phyloP scores from a whole-genome alignment of 192 early-diverging fungal species.

The Jimgerdemannia flammicorona region DNA sequence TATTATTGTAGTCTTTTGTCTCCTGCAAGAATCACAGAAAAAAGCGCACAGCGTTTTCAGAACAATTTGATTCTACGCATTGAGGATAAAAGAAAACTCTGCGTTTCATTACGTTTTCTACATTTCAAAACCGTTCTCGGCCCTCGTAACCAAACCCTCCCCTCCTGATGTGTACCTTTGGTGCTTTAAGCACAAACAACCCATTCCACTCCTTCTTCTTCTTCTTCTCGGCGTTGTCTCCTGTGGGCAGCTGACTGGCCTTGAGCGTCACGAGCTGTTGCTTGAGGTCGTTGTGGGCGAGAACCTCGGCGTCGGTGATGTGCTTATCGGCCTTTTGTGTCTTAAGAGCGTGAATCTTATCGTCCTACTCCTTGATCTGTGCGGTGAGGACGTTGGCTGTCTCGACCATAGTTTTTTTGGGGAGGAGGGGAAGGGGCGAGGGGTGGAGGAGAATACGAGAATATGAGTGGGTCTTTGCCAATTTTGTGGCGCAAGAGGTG shows the following conservation, averaged over 20 bases:
- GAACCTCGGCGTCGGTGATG: constrained; percentile 53
- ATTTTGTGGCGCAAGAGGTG: neutral
- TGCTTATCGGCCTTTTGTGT: constrained; percentile 53
- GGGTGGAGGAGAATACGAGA: neutral
- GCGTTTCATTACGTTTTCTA: too few relatives aligned
- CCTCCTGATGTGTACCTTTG: constrained; percentile 54
- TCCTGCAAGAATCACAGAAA: constrained; percentile 45
- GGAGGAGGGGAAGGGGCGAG: neutral
- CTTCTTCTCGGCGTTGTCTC: constrained; percentile 1
- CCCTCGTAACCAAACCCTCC: too few relatives aligned
- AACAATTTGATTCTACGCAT: too few relatives aligned
- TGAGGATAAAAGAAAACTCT: too few relatives aligned
- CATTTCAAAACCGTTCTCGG: too few relatives aligned
- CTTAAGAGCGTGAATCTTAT: constrained; percentile 59
- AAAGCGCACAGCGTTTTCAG: neutral
- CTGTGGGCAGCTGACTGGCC: constrained; percentile 9
- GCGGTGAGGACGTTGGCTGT: constrained; percentile 10
- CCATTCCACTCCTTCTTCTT: constrained; percentile 43
- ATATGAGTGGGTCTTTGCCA: neutral
- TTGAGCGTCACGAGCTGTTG: constrained; percentile 47
- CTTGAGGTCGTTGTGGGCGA: constrained; percentile 56
- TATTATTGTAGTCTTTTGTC: constrained; percentile 90
- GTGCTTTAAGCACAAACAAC: constrained; percentile 65
- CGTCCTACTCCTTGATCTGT: constrained; percentile 57
- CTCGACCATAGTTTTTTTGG: neutral